Evolutionary conservation across 2,329 filamentous ascomycete genomes (phyloP).

Genomic region (Sporothrix dimorphospora): DNA sequence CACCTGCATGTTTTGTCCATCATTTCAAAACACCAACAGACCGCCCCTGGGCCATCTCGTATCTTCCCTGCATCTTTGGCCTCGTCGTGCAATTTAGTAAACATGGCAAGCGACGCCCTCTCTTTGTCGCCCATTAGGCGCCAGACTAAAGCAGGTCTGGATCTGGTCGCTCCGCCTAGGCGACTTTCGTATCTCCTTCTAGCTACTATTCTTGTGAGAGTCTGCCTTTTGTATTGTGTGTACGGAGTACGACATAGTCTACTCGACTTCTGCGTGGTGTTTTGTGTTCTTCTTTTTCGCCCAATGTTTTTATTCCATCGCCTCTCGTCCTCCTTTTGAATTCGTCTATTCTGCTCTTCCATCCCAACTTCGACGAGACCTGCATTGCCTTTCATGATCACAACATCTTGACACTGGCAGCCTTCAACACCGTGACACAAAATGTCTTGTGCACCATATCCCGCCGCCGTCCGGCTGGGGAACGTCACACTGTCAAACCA

Average conservation of each 20-base stretch:
- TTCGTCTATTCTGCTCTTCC: background rate
- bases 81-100: background rate
- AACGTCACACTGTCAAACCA: constrained; percentile 30
- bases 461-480: constrained; percentile 26
- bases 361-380: background rate
- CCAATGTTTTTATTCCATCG: background rate
- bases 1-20: background rate
- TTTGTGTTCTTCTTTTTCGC: background rate
- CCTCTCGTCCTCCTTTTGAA: background rate
- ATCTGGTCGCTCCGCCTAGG: background rate
- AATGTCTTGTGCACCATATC: constrained; percentile 28
- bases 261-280: too few species aligned
- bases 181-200: background rate
- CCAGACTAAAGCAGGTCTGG: background rate
- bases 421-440: background rate
- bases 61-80: background rate
- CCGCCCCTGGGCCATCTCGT: background rate
- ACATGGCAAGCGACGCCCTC: background rate
- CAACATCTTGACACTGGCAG: background rate
- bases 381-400: background rate
- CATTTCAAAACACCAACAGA: background rate
- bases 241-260: too few species aligned
- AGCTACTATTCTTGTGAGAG: background rate
- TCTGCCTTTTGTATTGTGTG: background rate
- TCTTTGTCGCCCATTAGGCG: background rate